Evolutionary conservation across 2,329 filamentous ascomycete species (phyloP), one percentile per base, ranked within the genome.

Genomic region (Colletotrichum cuscutae): DNA sequence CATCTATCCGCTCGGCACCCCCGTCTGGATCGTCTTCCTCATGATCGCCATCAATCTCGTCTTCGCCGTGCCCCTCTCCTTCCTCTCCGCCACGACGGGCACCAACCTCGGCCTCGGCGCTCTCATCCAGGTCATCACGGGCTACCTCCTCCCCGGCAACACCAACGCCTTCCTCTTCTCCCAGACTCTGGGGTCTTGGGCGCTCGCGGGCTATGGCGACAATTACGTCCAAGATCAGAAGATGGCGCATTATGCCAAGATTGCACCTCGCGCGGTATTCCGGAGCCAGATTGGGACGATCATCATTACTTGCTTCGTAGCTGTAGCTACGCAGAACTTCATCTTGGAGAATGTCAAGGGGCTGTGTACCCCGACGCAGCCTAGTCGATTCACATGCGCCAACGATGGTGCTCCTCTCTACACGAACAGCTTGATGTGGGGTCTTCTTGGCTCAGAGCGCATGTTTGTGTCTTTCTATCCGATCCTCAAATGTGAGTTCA

Each of bases 281-380:
- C 76, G 80, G 9, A 80, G 80, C n/a, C 79, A 88, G 75, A 81
- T 87, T n/a, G 81, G 81, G 49, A 84, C 85, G 53, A 85, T 85
- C 54, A 76, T 87, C 70, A 76, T 80, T 32, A 80, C 79, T 1
- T 78, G 79, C 32, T 71, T 87, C 28, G 83, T 86, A 0, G 72
- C 9, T 81, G 84, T 12, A 84, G 85, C 24, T 15, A 84, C 82
- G 1, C 82, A 85, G 28, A 80, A 86, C 75, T 84, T 85, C 71
- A 82, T 84, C 69, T 78, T 86, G 37, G 79, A 79, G 54, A 80
- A 80, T 53, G 82, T 86, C 65, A 72, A 79, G 58, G 79, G 77
- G 1, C 69, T 81, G 1, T 81, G 80, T 69, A 79, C 77, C 4
- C 75, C 77, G 5, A 63, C 76, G 35, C 79, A 81, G 72, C 76